Conservation (phyloP, 2,329 filamentous ascomycete genomes). For the Stachybotrys chartarum region DNA sequence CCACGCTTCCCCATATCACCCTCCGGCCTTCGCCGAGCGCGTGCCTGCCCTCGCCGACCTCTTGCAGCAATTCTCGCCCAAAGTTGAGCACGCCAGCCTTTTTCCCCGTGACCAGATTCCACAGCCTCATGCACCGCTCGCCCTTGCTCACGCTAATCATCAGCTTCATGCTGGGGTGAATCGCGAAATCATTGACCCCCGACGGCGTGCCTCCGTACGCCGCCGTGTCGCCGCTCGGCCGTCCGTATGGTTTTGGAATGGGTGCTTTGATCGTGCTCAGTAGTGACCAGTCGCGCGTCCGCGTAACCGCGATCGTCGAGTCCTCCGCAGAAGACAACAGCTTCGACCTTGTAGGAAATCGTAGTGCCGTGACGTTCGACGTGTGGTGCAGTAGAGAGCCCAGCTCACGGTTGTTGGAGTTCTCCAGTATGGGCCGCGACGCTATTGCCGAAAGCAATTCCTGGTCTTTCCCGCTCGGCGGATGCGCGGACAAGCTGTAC, state of each 20-base stretch:
- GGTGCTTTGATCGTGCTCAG: conserved; percentile 86
- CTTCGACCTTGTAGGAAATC: conserved; percentile 81
- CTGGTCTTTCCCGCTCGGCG: conserved; percentile 47
- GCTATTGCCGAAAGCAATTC: conserved; percentile 60
- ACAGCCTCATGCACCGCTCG: conserved; percentile 85
- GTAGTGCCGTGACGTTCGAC: conserved; percentile 69
- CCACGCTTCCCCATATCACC: conserved; percentile 71
- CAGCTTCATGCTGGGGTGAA: conserved; percentile 93
- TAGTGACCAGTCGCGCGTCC: conserved; percentile 83
- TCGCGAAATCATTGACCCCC: conserved; percentile 91
- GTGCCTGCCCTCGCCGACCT: conserved; percentile 69
- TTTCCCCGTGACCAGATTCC: conserved; percentile 95
- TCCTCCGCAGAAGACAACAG: conserved; percentile 85
- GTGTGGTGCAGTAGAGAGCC: conserved; percentile 83
- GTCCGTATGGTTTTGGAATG: conserved; percentile 68
- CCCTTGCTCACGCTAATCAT: conserved; percentile 90
- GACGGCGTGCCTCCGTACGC: conserved; percentile 71
- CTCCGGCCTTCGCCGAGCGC: conserved; percentile 74
- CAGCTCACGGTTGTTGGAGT: conserved; percentile 79
- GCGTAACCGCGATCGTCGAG: conserved; percentile 80
- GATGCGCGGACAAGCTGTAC: conserved; percentile 75
- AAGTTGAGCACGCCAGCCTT: conserved; percentile 93
- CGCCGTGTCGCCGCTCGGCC: conserved; percentile 86
- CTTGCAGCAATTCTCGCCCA: conserved; percentile 60
- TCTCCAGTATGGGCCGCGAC: conserved; percentile 71